Evolutionary conservation across 441 rosid species (phyloP).

Genomic region (Jatropha podagrica): DNA sequence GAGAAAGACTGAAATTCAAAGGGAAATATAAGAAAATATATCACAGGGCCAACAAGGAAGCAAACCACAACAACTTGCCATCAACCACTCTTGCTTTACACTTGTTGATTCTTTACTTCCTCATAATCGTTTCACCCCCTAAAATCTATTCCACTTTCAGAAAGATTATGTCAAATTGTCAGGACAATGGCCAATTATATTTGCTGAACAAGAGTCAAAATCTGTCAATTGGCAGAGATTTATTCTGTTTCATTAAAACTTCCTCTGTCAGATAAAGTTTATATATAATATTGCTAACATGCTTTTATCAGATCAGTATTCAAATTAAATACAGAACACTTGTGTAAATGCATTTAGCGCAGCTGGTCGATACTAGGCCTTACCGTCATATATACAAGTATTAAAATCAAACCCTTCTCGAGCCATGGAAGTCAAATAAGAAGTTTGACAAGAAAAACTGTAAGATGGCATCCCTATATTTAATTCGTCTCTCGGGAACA

Average conservation of each 20-base stretch:
- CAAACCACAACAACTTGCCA: neutral
- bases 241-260: neutral
- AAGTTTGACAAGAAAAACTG: conserved; percentile 78
- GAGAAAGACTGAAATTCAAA: neutral
- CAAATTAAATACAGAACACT: neutral
- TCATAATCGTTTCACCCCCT: neutral
- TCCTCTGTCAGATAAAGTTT: too few relatives aligned
- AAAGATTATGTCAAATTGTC: neutral
- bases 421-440: conserved; percentile 70
- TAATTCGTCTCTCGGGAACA: conserved; percentile 84
- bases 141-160: neutral
- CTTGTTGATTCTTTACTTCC: neutral
- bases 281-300: too few relatives aligned
- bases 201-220: neutral
- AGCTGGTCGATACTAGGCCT: neutral
- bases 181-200: neutral
- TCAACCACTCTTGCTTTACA: neutral
- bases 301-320: neutral
- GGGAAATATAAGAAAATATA: neutral
- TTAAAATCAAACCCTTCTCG: conserved; percentile 85
- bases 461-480: conserved; percentile 79
- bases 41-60: neutral
- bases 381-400: conserved; percentile 81
- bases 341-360: neutral
- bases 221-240: neutral